Percentiles rank a stretch among this genome's conserved stretches.
Conservation (phyloP, 1,139 yeast species). For the Candida labiduridarum region DNA sequence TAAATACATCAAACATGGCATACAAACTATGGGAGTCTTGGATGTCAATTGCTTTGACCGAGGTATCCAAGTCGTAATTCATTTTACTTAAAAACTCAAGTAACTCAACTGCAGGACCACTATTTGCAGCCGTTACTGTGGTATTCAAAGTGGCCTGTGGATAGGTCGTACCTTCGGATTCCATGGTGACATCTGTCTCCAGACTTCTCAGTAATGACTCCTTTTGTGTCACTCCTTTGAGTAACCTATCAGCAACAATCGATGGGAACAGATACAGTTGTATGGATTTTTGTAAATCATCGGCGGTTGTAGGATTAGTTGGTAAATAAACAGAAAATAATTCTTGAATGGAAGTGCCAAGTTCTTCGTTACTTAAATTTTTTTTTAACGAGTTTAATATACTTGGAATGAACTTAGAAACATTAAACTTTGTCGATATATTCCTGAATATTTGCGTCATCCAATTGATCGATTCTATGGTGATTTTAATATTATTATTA, state of each 20-base stretch:
- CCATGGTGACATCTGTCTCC: conserved; percentile 1
- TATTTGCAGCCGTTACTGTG: neutral
- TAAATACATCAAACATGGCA: conserved; percentile 20
- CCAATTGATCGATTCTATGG: conserved; percentile 45
- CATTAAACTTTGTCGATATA: conserved; percentile 36
- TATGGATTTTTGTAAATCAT: neutral
- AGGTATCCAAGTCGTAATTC: conserved; percentile 29
- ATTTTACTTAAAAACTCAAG: conserved; percentile 20
- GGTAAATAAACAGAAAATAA: conserved; percentile 19
- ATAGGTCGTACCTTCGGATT: neutral
- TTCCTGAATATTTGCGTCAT: conserved; percentile 31
- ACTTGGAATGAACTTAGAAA: conserved; percentile 29
- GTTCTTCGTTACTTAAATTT: conserved; percentile 10
- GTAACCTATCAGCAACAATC: neutral
- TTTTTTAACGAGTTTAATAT: conserved; percentile 8
- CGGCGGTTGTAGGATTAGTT: neutral
- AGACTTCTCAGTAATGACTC: conserved; percentile 1
- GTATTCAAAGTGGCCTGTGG: neutral
- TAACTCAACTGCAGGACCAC: conserved; percentile 14
- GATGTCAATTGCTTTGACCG: conserved; percentile 24
- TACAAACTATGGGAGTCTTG: conserved; percentile 20
- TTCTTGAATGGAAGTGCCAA: conserved; percentile 10
- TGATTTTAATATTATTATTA: conserved; percentile 42
- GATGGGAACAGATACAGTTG: conserved; percentile 2
- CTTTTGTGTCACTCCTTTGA: neutral